Evolutionary conservation across 2,329 filamentous ascomycete genomes (phyloP).

Genomic region (Trichoderma sp.): DNA sequence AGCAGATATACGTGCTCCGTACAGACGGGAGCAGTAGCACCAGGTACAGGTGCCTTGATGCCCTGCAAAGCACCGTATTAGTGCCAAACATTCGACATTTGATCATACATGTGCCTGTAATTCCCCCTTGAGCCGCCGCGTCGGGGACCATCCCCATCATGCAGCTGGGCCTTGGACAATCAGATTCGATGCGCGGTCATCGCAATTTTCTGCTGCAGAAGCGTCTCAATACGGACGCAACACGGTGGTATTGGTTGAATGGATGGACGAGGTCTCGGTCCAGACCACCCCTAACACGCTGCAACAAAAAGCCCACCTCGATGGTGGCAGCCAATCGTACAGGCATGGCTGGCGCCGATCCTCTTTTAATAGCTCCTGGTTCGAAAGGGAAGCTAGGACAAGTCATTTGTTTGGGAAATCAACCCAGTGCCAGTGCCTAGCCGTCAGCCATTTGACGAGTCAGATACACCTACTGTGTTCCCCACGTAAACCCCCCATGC

Average conservation of each 20-base stretch:
- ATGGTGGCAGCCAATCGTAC: conserved; percentile 9
- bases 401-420: background rate
- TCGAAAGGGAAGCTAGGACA: conserved; percentile 14
- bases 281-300: background rate
- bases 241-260: background rate
- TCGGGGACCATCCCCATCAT: conserved; percentile 6
- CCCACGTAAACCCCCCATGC: background rate
- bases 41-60: background rate
- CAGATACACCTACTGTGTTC: conserved; percentile 1
- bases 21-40: background rate
- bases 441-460: conserved; percentile 8
- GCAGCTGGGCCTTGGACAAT: background rate
- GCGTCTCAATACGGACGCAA: background rate
- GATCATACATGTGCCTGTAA: background rate
- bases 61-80: conserved; percentile 1
- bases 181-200: background rate
- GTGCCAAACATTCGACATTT: background rate
- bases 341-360: conserved; percentile 13
- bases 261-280: background rate
- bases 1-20: background rate
- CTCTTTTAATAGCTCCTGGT: conserved; percentile 12
- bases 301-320: background rate
- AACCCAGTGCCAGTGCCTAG: background rate
- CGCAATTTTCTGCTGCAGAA: conserved; percentile 1
- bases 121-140: background rate